A percentile compares a stretch with the other conserved stretches of the same genome.
Evolutionary conservation across 2,329 filamentous ascomycete species (phyloP).

Genomic region (Orbilia javanica): DNA sequence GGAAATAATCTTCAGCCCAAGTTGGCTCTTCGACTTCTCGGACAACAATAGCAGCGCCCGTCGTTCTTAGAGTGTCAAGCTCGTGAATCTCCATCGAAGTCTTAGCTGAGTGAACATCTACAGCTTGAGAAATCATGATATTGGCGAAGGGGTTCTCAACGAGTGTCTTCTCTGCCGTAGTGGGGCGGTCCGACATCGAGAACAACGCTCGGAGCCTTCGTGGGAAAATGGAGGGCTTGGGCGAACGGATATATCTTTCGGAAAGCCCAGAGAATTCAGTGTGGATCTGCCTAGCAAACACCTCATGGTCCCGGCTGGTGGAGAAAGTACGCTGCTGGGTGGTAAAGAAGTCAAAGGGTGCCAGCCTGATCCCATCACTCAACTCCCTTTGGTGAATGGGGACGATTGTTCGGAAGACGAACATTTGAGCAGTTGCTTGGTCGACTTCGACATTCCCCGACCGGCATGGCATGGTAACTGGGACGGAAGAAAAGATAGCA

Average conservation of each 20-base stretch:
- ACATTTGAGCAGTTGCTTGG: slow-evolving; percentile 65
- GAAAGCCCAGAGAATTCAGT: slow-evolving; percentile 70
- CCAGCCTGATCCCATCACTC: slow-evolving; percentile 68
- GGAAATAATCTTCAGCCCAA: slow-evolving; percentile 55
- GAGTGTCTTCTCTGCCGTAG: slow-evolving; percentile 37
- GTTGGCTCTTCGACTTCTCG: slow-evolving; percentile 50
- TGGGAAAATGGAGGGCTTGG: slow-evolving; percentile 32
- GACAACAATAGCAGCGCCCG: slow-evolving; percentile 36
- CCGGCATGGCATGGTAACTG: slow-evolving; percentile 67
- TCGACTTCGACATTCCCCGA: slow-evolving; percentile 60
- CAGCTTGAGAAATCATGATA: slow-evolving; percentile 56
- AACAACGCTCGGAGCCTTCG: slow-evolving; percentile 15
- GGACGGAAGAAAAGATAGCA: slow-evolving; percentile 67
- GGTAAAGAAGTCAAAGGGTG: slow-evolving; percentile 75
- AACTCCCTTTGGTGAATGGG: slow-evolving; percentile 71
- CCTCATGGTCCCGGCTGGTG: slow-evolving; percentile 70
- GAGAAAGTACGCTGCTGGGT: slow-evolving; percentile 74
- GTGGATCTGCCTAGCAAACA: slow-evolving; percentile 73
- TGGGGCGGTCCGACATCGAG: slow-evolving; percentile 32
- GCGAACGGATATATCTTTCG: slow-evolving; percentile 28
- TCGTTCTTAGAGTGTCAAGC: slow-evolving; percentile 30
- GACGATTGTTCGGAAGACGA: slow-evolving; percentile 74
- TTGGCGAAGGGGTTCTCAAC: slow-evolving; percentile 54
- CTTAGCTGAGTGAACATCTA: slow-evolving; percentile 55
- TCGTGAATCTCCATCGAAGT: slow-evolving; percentile 53